Base-by-base conservation (phyloP, 441 rosid genomes). In the Gossypium lobatum region DNA sequence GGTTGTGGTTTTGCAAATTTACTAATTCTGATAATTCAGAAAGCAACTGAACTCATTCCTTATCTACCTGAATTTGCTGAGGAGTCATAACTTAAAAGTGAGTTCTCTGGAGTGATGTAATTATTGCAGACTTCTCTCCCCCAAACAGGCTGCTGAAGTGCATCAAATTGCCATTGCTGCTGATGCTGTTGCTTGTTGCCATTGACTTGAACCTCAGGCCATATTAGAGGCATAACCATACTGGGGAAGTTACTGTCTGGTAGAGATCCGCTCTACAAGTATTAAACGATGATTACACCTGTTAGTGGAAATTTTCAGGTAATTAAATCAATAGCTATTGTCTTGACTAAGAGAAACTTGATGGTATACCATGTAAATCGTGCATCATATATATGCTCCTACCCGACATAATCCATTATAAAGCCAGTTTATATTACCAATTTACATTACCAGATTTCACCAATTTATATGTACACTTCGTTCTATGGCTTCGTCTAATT, bases 1-100 rank as follows among this genome's bases (percentile, higher is more conserved):
- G 10, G 26, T 18, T 18, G 31, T 39, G 53, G 16, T 64, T 64
- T 20, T 64, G 46, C 72, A 17, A 16, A 26, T 50, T 14, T 16
- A 18, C 20, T 59, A 59, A 26, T 60, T 16, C 11, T n/a, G 45
- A 58, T 18, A 18, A 37, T 59, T 42, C 21, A 53, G 1, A 5
- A 21, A 10, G 46, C n/a, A 54, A 46, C 64, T n/a, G 4, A 37
- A 52, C 7, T 13, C 1, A n/a, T 50, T n/a, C 57, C 23, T 45
- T n/a, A n/a, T 76, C 28, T 79, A 90, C 95, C 89, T 82, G 91
- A 87, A 84, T 87, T 88, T 72, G 79, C 83, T 0, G 84, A 81
- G 34, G 87, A 79, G 77, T 82, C 91, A 1, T 86, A 87, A 74
- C 84, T 86, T 81, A 90, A 76, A 74, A 86, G 85, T 10, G 91